A percentile compares a stretch with the other conserved stretches of the same genome.
phyloP scores from a whole-genome alignment of 139 green algal genomes.

The Penium margaritaceum region DNA sequence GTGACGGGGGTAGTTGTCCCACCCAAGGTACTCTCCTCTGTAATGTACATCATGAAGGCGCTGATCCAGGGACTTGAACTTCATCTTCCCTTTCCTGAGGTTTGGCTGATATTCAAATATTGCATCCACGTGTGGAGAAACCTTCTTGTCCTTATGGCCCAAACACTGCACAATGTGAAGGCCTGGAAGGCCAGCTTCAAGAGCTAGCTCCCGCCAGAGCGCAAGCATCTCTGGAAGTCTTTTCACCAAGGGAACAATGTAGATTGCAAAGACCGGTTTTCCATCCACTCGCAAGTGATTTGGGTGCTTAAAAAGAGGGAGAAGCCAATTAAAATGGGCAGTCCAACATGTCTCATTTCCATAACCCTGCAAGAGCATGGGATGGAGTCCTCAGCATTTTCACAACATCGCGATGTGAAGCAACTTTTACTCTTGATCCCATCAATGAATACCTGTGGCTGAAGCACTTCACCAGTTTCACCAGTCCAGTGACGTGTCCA shows the following conservation, averaged over 20 bases:
- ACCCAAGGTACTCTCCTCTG: conserved; percentile 17
- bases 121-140: conserved; percentile 13
- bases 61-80: background rate
- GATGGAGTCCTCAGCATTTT: no score
- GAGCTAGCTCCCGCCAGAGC: conserved; percentile 7
- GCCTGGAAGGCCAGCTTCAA: conserved; percentile 11
- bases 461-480: conserved; percentile 15
- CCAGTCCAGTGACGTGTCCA: conserved; percentile 22
- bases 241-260: conserved; percentile 6
- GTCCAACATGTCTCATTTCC: conserved; percentile 20
- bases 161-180: conserved; percentile 23
- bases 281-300: conserved; percentile 16
- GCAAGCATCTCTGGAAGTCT: conserved; percentile 1
- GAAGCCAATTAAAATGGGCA: conserved; percentile 23
- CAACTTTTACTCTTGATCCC: no score
- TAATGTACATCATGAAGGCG: conserved; percentile 11
- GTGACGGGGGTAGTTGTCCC: conserved; percentile 27
- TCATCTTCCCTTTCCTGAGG: background rate
- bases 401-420: no score
- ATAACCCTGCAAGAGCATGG: conserved; percentile 14
- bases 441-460: conserved; percentile 12
- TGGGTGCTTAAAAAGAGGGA: conserved; percentile 9
- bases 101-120: conserved; percentile 25
- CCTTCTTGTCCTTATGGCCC: conserved; percentile 6
- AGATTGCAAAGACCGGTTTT: conserved; percentile 20